phyloP scores from a whole-genome alignment of 1,284 basidiomycete genomes.

The Microbotryum saponariae region DNA sequence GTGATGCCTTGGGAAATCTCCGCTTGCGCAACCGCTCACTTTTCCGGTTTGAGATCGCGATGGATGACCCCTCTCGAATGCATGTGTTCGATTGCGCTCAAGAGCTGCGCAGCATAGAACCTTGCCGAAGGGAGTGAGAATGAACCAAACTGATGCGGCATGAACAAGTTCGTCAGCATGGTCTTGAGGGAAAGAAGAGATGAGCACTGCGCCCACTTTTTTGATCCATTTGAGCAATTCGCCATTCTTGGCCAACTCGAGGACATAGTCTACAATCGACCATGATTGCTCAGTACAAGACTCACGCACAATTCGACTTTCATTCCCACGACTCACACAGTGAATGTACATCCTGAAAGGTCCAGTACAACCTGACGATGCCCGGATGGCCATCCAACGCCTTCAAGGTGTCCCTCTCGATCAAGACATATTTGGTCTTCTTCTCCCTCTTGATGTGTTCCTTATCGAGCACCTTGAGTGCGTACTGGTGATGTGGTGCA shows the following conservation, averaged over 20 bases:
- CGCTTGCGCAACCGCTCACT: constrained; percentile 7
- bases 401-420: constrained; percentile 57
- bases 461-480: constrained; percentile 70
- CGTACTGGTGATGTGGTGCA: constrained; percentile 57
- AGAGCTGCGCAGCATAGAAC: constrained; percentile 78
- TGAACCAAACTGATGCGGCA: constrained; percentile 51
- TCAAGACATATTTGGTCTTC: constrained; percentile 56
- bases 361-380: constrained; percentile 36
- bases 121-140: constrained; percentile 64
- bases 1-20: background rate
- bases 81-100: constrained; percentile 82
- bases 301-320: background rate
- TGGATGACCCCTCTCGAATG: constrained; percentile 81
- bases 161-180: background rate
- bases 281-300: background rate
- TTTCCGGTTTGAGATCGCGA: constrained; percentile 49
- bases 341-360: constrained; percentile 34
- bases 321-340: constrained; percentile 21
- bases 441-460: constrained; percentile 58
- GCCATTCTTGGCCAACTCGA: constrained; percentile 82
- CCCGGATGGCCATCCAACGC: constrained; percentile 43
- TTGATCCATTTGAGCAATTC: constrained; percentile 76
- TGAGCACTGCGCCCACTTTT: constrained; percentile 33
- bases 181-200: background rate
- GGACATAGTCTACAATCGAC: constrained; percentile 67